These are phyloP conservation scores for Bipolaris bicolor DNA, from an alignment of 2,329 filamentous ascomycete genomes.

Conservation along the genomic window DNA sequence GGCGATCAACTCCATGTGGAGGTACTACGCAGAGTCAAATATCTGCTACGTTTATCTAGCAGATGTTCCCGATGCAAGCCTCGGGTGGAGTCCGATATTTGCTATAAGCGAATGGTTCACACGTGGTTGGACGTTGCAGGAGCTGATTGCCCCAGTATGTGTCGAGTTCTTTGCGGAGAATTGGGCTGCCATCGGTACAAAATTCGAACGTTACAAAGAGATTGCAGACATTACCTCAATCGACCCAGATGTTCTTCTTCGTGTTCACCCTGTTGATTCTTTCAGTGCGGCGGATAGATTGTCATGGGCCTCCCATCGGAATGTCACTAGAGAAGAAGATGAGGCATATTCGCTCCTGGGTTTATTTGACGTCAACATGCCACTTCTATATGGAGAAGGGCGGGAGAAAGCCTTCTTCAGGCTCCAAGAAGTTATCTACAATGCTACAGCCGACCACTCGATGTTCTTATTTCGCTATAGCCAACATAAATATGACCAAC, in stretches of 20 bases:
- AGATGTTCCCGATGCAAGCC: not conserved
- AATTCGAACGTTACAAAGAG: not conserved
- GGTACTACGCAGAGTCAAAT: conserved; percentile 16
- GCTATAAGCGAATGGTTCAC: conserved; percentile 18
- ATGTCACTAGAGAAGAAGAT: conserved; percentile 28
- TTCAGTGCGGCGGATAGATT: conserved; percentile 17
- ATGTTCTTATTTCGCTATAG: too few relatives aligned
- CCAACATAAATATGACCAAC: too few relatives aligned
- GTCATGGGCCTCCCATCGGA: conserved; percentile 25
- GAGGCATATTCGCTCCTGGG: conserved; percentile 23
- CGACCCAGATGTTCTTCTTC: not conserved
- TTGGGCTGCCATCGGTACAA: not conserved
- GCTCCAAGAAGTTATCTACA: conserved; percentile 7
- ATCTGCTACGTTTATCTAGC: conserved; percentile 23
- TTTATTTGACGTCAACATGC: conserved; percentile 30
- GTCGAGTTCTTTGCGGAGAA: conserved; percentile 10
- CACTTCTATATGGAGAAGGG: conserved; percentile 39
- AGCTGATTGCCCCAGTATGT: conserved; percentile 16
- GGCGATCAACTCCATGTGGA: conserved; percentile 28
- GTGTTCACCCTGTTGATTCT: not conserved
- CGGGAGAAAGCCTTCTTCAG: conserved; percentile 10
- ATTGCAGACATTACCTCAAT: not conserved
- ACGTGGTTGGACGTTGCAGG: conserved; percentile 27
- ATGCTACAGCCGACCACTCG: too few relatives aligned
- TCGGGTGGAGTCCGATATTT: too few relatives aligned